Evolutionary conservation across 2,329 filamentous ascomycete genomes (phyloP).

Genomic region (Cladobotryum protrusum): DNA sequence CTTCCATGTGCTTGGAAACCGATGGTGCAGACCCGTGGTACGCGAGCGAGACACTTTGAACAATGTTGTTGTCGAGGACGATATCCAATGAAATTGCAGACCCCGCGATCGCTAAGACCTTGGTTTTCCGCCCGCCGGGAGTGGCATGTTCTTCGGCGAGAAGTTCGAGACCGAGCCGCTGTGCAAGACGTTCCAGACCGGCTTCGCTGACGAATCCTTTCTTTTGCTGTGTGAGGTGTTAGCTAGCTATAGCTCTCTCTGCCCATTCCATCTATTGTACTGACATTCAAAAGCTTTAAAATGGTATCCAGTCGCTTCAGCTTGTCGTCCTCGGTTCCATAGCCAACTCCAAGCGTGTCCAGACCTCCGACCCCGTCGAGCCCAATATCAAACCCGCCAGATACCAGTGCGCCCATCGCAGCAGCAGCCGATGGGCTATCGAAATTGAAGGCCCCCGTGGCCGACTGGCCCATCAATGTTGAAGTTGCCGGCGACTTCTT

Average conservation of each 20-base stretch:
- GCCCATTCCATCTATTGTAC: conserved; percentile 8
- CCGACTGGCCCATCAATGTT: conserved; percentile 38
- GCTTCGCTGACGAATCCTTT: conserved; percentile 67
- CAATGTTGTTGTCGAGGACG: conserved; percentile 53
- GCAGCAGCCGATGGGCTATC: conserved; percentile 60
- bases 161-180: conserved; percentile 59
- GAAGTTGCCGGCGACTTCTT: conserved; percentile 57
- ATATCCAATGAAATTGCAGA: conserved; percentile 57
- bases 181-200: conserved; percentile 65
- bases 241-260: background rate
- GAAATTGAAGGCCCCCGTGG: conserved; percentile 47
- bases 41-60: conserved; percentile 55
- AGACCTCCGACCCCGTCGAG: conserved; percentile 46
- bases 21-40: conserved; percentile 55
- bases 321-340: conserved; percentile 48
- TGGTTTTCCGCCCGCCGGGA: conserved; percentile 42
- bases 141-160: conserved; percentile 51
- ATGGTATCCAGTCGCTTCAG: conserved; percentile 49
- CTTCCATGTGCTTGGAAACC: conserved; percentile 53
- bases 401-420: conserved; percentile 53
- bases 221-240: conserved; percentile 27
- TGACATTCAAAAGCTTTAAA: conserved; percentile 43
- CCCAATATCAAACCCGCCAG: conserved; percentile 43
- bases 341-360: conserved; percentile 30
- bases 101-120: conserved; percentile 56